Evolutionary conservation across 148 eudicot genomes (phyloP), one percentile per base, ranked within the genome.

Genomic region (Nepenthes gracilis): DNA sequence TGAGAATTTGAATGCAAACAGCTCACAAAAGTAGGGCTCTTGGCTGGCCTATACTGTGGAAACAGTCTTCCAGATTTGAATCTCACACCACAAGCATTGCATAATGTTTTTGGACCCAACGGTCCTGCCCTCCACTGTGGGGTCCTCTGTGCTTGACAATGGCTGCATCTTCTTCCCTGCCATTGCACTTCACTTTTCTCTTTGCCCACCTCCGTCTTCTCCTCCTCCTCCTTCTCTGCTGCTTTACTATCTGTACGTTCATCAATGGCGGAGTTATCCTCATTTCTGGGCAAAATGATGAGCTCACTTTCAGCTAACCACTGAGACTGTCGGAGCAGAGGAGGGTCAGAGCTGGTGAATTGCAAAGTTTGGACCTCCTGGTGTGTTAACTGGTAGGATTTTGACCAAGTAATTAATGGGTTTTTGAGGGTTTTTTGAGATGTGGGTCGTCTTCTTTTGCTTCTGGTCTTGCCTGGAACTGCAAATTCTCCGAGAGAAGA

Each of bases 81-180:
- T 66, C 82, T 68, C 55, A 81, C 76, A 15, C 85, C 85, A 75
- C 85, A 81, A 43, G 85, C 85, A 75, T 81, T 81, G 47, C 85
- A 81, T 35, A 81, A 62, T 43, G 85, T 81, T 53, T 75, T 78
- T 47, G 81, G 81, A 2, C 85, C 85, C 61, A 66, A 34, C 35
- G 85, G 85, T 12, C 85, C 85, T 54, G 78, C 72, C 61, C 85
- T 72, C 85, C 85, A 77, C 54, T 72, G 79, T 14, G 85, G 85
- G 47, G 85, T 81, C 72, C 61, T 81, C 63, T 68, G 67, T 48
- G 75, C 57, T 51, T 69, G 64, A 52, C 85, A 81, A 63, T 81
- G 85, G 48, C 53, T 74, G 55, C 84, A 80, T n/a, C 70, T 76
- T 40, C 80, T 75, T 50, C 47, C 55, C 49, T 66, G 67, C 43